Evolutionary conservation across 768 basidiomycete genomes (phyloP).

Genomic region (Phaeotremella fagi): DNA sequence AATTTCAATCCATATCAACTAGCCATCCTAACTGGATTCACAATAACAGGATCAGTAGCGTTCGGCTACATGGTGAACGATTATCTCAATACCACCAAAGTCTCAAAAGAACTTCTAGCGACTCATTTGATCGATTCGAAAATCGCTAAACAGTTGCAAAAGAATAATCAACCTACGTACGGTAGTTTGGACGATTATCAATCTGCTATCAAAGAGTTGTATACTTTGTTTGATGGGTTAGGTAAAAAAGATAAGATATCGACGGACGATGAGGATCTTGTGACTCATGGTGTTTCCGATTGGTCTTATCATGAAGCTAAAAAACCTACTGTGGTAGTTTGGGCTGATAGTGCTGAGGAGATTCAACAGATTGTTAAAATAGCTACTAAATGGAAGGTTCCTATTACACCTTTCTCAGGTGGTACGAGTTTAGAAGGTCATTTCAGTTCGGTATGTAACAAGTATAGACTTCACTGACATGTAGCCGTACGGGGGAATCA

Average conservation of each 20-base stretch:
- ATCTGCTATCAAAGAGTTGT: constrained; percentile 31
- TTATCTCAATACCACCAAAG: neutral
- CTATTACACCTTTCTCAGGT: constrained; percentile 75
- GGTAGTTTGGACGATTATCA: constrained; percentile 28
- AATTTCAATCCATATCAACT: constrained; percentile 2
- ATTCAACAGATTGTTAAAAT: constrained; percentile 75
- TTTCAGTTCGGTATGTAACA: constrained; percentile 61
- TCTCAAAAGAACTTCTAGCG: neutral
- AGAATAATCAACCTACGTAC: constrained; percentile 30
- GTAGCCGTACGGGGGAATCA: constrained; percentile 61
- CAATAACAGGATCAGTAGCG: constrained; percentile 14
- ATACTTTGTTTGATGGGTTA: constrained; percentile 12
- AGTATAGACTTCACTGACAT: neutral
- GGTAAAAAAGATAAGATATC: constrained; percentile 29
- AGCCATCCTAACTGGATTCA: neutral
- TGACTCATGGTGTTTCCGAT: constrained; percentile 38
- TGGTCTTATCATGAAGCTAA: constrained; percentile 44
- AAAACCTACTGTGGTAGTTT: constrained; percentile 44
- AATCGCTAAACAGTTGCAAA: constrained; percentile 24
- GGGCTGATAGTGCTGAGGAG: constrained; percentile 64
- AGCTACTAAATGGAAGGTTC: constrained; percentile 66
- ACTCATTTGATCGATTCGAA: neutral
- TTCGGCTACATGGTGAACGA: constrained; percentile 23
- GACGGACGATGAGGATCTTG: constrained; percentile 37
- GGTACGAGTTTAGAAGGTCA: constrained; percentile 86